Percentiles rank a stretch among this genome's conserved stretches.
phyloP scores from a whole-genome alignment of 2,329 filamentous ascomycete species.

The Penicillium sp. region DNA sequence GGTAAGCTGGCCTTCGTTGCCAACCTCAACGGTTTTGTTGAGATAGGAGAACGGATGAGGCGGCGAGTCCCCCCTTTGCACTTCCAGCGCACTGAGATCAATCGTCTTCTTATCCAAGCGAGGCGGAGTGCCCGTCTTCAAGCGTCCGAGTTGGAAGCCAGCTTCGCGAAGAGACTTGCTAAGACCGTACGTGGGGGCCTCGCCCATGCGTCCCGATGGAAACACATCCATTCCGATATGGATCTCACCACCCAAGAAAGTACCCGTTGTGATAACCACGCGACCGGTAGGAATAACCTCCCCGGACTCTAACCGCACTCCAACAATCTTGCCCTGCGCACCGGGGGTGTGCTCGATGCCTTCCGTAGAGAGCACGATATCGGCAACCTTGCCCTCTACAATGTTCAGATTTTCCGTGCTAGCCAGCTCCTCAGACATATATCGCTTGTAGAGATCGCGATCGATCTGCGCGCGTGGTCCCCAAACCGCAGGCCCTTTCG shows the following conservation, averaged over 20 bases:
- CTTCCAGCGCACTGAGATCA: constrained; percentile 68
- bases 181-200: constrained; percentile 86
- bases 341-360: constrained; percentile 48
- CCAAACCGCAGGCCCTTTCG: constrained; percentile 95
- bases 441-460: constrained; percentile 77
- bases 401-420: constrained; percentile 76
- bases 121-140: constrained; percentile 96
- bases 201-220: constrained; percentile 88
- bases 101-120: constrained; percentile 80
- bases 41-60: constrained; percentile 90
- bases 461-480: constrained; percentile 96
- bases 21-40: constrained; percentile 72
- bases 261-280: constrained; percentile 94
- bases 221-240: constrained; percentile 85
- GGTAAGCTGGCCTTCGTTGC: constrained; percentile 69
- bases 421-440: constrained; percentile 85
- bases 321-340: constrained; percentile 70
- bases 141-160: constrained; percentile 80
- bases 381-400: constrained; percentile 82
- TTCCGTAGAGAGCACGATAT: constrained; percentile 73
- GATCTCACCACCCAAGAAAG: constrained; percentile 92
- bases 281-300: constrained; percentile 75
- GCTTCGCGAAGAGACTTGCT: constrained; percentile 87
- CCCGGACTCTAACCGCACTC: constrained; percentile 82
- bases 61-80: constrained; percentile 78